Evolutionary conservation across 2,329 filamentous ascomycete genomes (phyloP).

Genomic region (Xylariaceae sp.): DNA sequence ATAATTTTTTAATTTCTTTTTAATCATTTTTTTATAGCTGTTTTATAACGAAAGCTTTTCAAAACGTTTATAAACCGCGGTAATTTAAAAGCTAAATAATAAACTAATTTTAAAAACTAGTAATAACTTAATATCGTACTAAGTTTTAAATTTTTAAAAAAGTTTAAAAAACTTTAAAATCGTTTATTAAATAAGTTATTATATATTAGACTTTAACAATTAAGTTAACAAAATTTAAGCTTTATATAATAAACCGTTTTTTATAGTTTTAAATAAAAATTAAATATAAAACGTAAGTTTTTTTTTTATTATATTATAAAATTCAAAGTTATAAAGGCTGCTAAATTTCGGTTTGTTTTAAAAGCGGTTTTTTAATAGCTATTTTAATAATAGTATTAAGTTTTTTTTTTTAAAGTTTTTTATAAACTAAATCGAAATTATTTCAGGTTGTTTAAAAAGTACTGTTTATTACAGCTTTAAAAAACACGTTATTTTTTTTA

Average conservation of each 20-base stretch:
- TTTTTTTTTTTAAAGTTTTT: neutral
- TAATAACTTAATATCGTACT: neutral
- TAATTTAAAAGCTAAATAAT: neutral
- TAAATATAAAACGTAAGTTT: neutral
- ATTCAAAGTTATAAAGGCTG: neutral
- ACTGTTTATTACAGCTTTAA: neutral
- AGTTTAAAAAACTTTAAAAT: neutral
- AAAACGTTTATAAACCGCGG: neutral
- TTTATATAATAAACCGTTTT: neutral
- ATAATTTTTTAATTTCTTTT: neutral
- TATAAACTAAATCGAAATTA: neutral
- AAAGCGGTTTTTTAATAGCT: neutral
- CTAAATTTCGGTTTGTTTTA: neutral
- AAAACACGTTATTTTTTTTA: neutral
- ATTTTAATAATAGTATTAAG: neutral
- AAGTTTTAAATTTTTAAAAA: neutral
- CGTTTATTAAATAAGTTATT: neutral
- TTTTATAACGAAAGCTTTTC: neutral
- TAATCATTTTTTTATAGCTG: neutral
- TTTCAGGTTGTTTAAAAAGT: neutral
- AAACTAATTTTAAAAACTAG: neutral
- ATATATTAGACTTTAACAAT: neutral
- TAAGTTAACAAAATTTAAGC: neutral
- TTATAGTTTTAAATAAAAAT: neutral
- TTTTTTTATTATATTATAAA: neutral